Percentiles rank a stretch among this genome's conserved stretches.
phyloP scores from a whole-genome alignment of 768 basidiomycete species.

The Lepiota venenata region DNA sequence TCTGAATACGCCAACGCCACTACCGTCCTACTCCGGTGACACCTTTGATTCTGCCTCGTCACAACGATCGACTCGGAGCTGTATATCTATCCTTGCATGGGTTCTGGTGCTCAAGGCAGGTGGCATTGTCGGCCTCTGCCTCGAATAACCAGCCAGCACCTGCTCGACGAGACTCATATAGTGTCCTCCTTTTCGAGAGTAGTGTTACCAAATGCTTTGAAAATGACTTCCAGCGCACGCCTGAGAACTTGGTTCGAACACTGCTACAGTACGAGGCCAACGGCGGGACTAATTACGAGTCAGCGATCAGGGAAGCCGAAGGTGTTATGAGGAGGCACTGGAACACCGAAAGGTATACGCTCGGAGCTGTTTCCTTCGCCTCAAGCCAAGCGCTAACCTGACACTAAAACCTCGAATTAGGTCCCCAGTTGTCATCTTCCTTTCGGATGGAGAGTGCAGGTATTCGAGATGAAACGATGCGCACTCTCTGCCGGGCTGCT shows the following conservation, averaged over 20 bases:
- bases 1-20: slow-evolving; percentile 36
- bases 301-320: slow-evolving; percentile 35
- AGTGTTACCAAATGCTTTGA: slow-evolving; percentile 19
- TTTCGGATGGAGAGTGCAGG: slow-evolving; percentile 53
- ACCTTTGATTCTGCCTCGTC: slow-evolving; percentile 12
- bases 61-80: slow-evolving; percentile 53
- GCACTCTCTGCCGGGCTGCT: slow-evolving; percentile 38
- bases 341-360: slow-evolving; percentile 44
- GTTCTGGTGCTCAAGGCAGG: slow-evolving; percentile 54
- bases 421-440: slow-evolving; percentile 50
- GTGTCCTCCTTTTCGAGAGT: slow-evolving; percentile 44
- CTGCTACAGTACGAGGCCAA: slow-evolving; percentile 28
- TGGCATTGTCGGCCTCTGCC: slow-evolving; percentile 25
- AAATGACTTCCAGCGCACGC: slow-evolving; percentile 45
- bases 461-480: slow-evolving; percentile 35
- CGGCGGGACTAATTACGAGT: slow-evolving; percentile 41
- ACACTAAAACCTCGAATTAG: slow-evolving; percentile 21
- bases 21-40: slow-evolving; percentile 34
- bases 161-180: slow-evolving; percentile 50
- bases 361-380: no score
- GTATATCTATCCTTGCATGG: slow-evolving; percentile 52
- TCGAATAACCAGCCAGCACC: slow-evolving; percentile 13
- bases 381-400: background rate
- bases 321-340: slow-evolving; percentile 40
- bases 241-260: slow-evolving; percentile 37